Evolutionary conservation across 1,284 basidiomycete genomes (phyloP).

Genomic region (Trametes versicolor): DNA sequence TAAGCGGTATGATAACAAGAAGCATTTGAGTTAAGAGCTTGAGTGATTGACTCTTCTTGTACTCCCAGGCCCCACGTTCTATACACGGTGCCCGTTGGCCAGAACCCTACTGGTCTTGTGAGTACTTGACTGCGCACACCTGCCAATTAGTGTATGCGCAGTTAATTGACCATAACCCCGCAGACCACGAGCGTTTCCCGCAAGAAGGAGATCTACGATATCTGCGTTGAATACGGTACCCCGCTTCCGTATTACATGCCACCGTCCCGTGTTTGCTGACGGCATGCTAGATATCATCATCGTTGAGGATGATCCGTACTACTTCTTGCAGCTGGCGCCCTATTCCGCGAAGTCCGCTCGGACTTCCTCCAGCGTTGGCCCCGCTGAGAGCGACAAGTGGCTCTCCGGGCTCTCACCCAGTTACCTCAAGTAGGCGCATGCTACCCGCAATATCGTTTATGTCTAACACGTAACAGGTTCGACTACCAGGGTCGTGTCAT

Average conservation of each 20-base stretch:
- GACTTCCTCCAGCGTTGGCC: slow-evolving; percentile 37
- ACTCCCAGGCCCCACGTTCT: slow-evolving; percentile 71
- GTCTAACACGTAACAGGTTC: slow-evolving; percentile 48
- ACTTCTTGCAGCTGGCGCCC: slow-evolving; percentile 71
- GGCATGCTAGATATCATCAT: slow-evolving; percentile 68
- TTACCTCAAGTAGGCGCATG: slow-evolving; percentile 63
- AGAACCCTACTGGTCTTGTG: slow-evolving; percentile 84
- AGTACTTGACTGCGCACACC: slow-evolving; percentile 38
- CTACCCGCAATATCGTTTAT: slow-evolving; percentile 7
- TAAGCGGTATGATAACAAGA: slow-evolving; percentile 44
- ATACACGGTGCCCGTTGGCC: slow-evolving; percentile 79
- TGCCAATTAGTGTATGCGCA: too few species aligned
- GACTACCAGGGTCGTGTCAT: slow-evolving; percentile 85
- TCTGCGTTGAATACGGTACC: slow-evolving; percentile 81
- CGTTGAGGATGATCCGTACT: slow-evolving; percentile 87
- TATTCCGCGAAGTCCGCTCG: slow-evolving; percentile 60
- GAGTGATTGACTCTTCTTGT: slow-evolving; percentile 21
- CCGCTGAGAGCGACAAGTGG: slow-evolving; percentile 53
- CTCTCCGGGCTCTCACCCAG: slow-evolving; percentile 68
- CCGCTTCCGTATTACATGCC: slow-evolving; percentile 4
- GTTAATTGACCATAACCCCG: background rate
- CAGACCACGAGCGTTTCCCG: slow-evolving; percentile 72
- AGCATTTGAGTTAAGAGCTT: slow-evolving; percentile 5
- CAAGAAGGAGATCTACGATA: slow-evolving; percentile 82
- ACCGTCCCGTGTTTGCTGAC: background rate